These are phyloP conservation scores for Xanthoconium purpureum DNA, from an alignment of 768 basidiomycete species.

Conservation along the genomic window DNA sequence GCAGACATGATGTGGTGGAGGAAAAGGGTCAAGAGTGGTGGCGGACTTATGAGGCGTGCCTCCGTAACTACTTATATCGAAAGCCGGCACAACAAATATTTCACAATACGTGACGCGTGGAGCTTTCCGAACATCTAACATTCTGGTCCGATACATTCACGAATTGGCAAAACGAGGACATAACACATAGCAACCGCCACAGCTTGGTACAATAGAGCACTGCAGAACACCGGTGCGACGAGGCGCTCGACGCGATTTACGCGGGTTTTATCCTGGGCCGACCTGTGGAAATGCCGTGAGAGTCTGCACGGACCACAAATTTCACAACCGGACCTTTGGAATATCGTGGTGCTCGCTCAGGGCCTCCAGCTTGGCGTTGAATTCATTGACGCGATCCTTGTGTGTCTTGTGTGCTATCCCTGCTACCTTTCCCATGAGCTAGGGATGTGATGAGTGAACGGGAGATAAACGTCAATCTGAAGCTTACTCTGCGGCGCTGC, in stretches of 20 bases:
- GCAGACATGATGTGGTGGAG: slow-evolving; percentile 41
- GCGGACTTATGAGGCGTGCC: slow-evolving; percentile 33
- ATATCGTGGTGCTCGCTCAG: slow-evolving; percentile 95
- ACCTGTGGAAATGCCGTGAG: slow-evolving; percentile 49
- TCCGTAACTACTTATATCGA: slow-evolving; percentile 40
- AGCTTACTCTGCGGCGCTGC: slow-evolving; percentile 74
- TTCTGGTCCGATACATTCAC: slow-evolving; percentile 24
- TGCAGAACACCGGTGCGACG: slow-evolving; percentile 10
- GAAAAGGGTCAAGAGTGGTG: slow-evolving; percentile 35
- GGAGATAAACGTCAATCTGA: background rate
- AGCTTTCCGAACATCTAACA: slow-evolving; percentile 26
- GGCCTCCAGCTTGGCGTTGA: slow-evolving; percentile 81
- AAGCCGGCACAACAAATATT: slow-evolving; percentile 32
- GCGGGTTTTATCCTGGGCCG: slow-evolving; percentile 72
- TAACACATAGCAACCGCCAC: slow-evolving; percentile 18
- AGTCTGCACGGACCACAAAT: slow-evolving; percentile 28
- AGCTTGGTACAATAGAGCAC: slow-evolving; percentile 14
- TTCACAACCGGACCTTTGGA: slow-evolving; percentile 62
- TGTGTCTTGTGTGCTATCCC: slow-evolving; percentile 83
- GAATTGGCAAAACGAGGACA: slow-evolving; percentile 14
- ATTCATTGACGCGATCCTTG: slow-evolving; percentile 90
- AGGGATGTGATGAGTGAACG: slow-evolving; percentile 8
- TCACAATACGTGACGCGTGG: slow-evolving; percentile 32
- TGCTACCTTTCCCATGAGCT: slow-evolving; percentile 74
- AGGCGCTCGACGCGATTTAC: slow-evolving; percentile 30